phyloP scores from a whole-genome alignment of 2,329 filamentous ascomycete genomes.

The Diaporthe caulivora region DNA sequence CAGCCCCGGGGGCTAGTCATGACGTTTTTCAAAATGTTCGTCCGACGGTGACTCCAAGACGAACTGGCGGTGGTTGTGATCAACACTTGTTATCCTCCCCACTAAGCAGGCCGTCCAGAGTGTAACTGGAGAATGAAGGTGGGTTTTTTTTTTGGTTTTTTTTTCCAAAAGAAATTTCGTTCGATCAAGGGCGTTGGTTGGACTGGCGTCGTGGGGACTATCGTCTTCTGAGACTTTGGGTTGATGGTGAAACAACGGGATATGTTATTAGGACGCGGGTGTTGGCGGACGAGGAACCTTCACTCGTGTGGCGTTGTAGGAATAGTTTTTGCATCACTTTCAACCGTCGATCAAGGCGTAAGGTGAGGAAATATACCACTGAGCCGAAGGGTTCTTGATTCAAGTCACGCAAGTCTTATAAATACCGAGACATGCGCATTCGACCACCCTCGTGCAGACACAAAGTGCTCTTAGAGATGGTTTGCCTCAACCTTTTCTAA shows the following conservation, averaged over 20 bases:
- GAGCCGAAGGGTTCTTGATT: neutral
- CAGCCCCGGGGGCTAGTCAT: neutral
- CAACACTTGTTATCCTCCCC: neutral
- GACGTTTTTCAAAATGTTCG: neutral
- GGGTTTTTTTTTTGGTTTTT: neutral
- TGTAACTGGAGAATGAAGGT: neutral
- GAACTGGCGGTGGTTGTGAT: neutral
- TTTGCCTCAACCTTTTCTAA: neutral
- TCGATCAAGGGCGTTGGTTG: slow-evolving; percentile 3
- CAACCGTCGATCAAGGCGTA: neutral
- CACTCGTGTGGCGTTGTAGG: neutral
- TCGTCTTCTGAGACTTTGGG: neutral
- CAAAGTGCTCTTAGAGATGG: neutral
- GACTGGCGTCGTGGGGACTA: neutral
- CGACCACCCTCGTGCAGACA: neutral
- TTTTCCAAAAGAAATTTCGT: neutral
- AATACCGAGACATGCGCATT: neutral
- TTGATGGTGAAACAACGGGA: neutral
- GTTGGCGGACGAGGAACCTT: neutral
- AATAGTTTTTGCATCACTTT: neutral
- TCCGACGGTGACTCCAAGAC: neutral
- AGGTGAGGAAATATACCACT: neutral
- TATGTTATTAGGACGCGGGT: neutral
- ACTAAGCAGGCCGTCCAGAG: neutral
- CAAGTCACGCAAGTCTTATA: neutral